Evolutionary conservation across 768 basidiomycete species (phyloP), one percentile per base, ranked within the genome.

Genomic region (Amanita subjunquillea): DNA sequence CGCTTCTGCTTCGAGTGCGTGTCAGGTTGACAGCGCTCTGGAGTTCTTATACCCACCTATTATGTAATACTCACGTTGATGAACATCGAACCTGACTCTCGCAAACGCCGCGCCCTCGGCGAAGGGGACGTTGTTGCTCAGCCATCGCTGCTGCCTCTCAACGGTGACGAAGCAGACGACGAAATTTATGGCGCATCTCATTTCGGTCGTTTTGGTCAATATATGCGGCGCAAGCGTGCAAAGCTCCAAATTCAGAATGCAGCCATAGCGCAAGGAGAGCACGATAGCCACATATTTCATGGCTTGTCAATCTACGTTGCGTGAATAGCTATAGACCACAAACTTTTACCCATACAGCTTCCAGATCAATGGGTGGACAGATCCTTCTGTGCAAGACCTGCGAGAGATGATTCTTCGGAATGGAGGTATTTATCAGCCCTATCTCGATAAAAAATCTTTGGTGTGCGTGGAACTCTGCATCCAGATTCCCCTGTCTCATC

Each of bases 141-240:
- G n/a, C 37, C 48, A 12, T 49, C 48, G 34, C 48, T 49, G 20
- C 20, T 41, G 20, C 41, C 20, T 42, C 32, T 45, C 23, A 17
- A 17, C 17, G 38, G 55, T 63, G 45, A 54, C 41, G 55, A 53
- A 8, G 55, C 60, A 29, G 64, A 74, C 48, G 67, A 72, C 8
- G 71, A 74, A 22, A 74, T 79, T 7, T 96, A 94, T 62, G 89
- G 85, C 0, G 79, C 87, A 2, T 79, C 85, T 29, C 78, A 72
- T 34, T 97, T 94, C 63, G 92, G 90, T 12, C 80, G 79, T 1
- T 90, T 82, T 56, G 88, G 87, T 0, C 84, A 93, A 61, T 97
- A 96, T 62, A 91, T 96, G 90, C 67, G 74, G 2, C 75, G 92
- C 55, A 97, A 97, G 68, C 80, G 95, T 2, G 85, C 87, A 29